Base-by-base conservation (phyloP, 2,329 filamentous ascomycete genomes). In the Trichophaea hybrida region DNA sequence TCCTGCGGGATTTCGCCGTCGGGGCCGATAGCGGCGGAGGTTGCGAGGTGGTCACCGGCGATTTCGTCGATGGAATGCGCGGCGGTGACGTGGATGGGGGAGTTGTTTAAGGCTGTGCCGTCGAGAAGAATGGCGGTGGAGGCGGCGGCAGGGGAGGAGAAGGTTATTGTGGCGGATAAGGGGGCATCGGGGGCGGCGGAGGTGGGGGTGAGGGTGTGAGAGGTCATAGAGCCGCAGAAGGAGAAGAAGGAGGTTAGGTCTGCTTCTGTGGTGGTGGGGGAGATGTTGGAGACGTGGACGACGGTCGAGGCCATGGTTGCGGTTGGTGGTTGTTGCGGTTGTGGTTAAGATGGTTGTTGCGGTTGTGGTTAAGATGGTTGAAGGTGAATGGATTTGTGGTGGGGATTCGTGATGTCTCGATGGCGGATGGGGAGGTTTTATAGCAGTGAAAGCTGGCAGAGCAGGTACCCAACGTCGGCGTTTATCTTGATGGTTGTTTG, bases 191-290 rank as follows among this genome's bases (percentile, higher is more conserved):
- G 5, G 35, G 10, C 3, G 24, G 24, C 24, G 24, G 24, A 24
- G 24, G 24, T 24, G 35, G 35, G 80, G 67, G 82, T 83, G 73
- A 98, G 51, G 38, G 53, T 44, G 53, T 15, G 35, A 10, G 12
- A 80, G 67, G 82, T 83, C 73, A 98, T 94, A 79, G 96, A 97
- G 73, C 93, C 93, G 40, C 82, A 85, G 75, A 97, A 97, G 77
- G 86, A 93, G 79, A 98, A 98, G 79, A 98, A 98, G 71, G 95
- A 89, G 71, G 82, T 83, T 69, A 98, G 83, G 75, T 97, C 89
- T 75, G 90, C 85, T 74, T 98, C 89, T 67, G 80, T 82, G 59
- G 91, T 96, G 72, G 84, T 75, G 64, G 77, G 72, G 68, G 86
- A 83, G 75, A 98, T 95, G 76, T 93, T 90, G 75, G 86, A 86